These are phyloP conservation scores for Aspergillus quadricinctus DNA, from an alignment of 2,329 filamentous ascomycete species.

Conservation along the genomic window DNA sequence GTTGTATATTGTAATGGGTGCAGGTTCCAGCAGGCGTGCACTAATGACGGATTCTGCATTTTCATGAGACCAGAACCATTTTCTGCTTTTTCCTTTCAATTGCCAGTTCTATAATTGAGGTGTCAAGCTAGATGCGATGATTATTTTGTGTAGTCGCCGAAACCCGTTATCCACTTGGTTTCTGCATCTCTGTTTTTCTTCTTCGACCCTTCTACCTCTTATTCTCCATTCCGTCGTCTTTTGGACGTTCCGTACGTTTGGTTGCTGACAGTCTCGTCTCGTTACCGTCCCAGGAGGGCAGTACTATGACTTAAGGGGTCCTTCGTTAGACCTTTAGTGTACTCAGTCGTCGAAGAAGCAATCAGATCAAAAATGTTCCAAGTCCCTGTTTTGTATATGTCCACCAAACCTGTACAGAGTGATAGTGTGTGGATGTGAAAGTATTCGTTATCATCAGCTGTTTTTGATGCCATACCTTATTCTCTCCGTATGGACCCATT, in stretches of 20 bases:
- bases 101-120: conserved; percentile 15
- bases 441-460: no score
- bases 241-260: neutral
- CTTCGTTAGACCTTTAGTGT: neutral
- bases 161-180: conserved; percentile 1
- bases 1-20: conserved; percentile 19
- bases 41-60: conserved; percentile 17
- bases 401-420: neutral
- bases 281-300: neutral
- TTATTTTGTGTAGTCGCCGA: conserved; percentile 18
- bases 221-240: neutral
- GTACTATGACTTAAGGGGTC: neutral
- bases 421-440: neutral
- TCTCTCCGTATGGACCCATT: neutral
- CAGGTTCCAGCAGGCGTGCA: conserved; percentile 14
- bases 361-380: neutral
- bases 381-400: neutral
- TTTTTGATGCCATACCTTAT: neutral
- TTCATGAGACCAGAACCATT: conserved; percentile 17
- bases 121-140: conserved; percentile 19
- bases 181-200: neutral
- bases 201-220: neutral
- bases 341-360: neutral
- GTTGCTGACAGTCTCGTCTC: neutral
- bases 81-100: conserved; percentile 9